Base-by-base conservation (phyloP, 225 moss, liverwort and hornwort species). In the Thuidium tamariscinum region DNA sequence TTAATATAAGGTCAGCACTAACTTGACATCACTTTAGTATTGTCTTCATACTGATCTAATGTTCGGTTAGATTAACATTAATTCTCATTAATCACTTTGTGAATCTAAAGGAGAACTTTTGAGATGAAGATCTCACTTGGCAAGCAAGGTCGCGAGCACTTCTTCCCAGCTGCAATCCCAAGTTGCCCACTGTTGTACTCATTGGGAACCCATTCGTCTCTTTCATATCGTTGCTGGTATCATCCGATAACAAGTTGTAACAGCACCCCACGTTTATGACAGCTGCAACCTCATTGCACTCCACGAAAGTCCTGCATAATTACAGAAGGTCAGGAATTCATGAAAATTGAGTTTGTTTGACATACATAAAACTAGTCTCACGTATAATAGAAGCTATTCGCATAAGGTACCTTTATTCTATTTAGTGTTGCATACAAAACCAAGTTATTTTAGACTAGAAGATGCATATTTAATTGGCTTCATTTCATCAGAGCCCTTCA, bases 141-240 rank as follows among this genome's bases (percentile, higher is more conserved):
- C 93, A 94, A 74, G 94, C 93, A 85, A 94, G 92, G 84, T 94
- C 93, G 86, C 92, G 89, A 89, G 90, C 92, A 90, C 90, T 93
- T 88, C 92, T 90, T 86, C 91, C 93, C 82, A 94, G 80, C 56
- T 86, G 89, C 82, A 94, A 86, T 34, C 93, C 94, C 78, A 94
- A 82, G 49, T 79, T 90, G 74, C 36, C 26, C 57, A 93, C 92
- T 75, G 79, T 81, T 32, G 73, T 74, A 73, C 94, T 94, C 83
- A 94, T 87, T 11, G 93, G 93, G 88, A 94, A 94, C 54, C 94
- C 94, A 63, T 36, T 44, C 52, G 66, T 61, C 71, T 81, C 75
- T 59, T 86, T 88, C 83, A 56, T 54, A 22, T 74, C 68, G 63
- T 69, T 85, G 90, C 75, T 90, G 60, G 64, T 51, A 52, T 89